A percentile compares a stretch with the other conserved stretches of the same genome.
phyloP scores from a whole-genome alignment of 2,329 filamentous ascomycete genomes.

The Ascochyta rabiei region DNA sequence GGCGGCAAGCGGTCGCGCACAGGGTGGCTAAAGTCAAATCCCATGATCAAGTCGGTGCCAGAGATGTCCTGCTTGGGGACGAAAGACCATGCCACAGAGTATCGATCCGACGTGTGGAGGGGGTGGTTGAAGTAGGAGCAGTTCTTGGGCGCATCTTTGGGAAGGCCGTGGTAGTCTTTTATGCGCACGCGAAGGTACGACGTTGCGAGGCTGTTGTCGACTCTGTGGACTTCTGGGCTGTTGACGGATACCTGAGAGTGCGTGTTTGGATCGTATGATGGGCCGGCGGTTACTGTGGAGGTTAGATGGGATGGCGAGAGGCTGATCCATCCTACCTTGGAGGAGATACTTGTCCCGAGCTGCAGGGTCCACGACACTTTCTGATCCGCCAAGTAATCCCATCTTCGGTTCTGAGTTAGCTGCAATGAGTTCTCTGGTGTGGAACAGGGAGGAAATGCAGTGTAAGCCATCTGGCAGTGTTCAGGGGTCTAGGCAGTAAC shows the following conservation, averaged over 20 bases:
- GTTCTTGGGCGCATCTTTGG: constrained; percentile 33
- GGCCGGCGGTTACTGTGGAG: constrained; percentile 42
- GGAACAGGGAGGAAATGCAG: not conserved
- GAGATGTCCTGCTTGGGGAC: constrained; percentile 41
- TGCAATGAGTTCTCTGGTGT: not conserved
- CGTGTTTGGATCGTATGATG: constrained; percentile 39
- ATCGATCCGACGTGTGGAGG: constrained; percentile 42
- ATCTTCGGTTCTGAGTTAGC: not conserved
- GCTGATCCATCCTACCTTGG: constrained; percentile 21
- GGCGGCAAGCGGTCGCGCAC: constrained; percentile 47
- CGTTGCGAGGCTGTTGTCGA: constrained; percentile 39
- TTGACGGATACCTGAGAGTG: constrained; percentile 45
- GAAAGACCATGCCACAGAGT: constrained; percentile 47
- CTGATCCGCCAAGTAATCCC: constrained; percentile 14
- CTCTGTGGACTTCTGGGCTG: constrained; percentile 24
- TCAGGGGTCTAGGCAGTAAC: not conserved
- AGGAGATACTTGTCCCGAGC: constrained; percentile 47
- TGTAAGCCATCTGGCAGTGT: no score
- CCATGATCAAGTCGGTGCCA: constrained; percentile 41
- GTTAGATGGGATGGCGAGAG: not conserved
- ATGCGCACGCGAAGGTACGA: constrained; percentile 44
- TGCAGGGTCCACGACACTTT: constrained; percentile 35
- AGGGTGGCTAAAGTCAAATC: constrained; percentile 46
- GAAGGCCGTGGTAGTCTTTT: constrained; percentile 46
- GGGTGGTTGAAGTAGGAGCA: constrained; percentile 42